A percentile compares a stretch with the other conserved stretches of the same genome.
Conservation (phyloP, 257 asterid species). For the Lycium ferocissimum region DNA sequence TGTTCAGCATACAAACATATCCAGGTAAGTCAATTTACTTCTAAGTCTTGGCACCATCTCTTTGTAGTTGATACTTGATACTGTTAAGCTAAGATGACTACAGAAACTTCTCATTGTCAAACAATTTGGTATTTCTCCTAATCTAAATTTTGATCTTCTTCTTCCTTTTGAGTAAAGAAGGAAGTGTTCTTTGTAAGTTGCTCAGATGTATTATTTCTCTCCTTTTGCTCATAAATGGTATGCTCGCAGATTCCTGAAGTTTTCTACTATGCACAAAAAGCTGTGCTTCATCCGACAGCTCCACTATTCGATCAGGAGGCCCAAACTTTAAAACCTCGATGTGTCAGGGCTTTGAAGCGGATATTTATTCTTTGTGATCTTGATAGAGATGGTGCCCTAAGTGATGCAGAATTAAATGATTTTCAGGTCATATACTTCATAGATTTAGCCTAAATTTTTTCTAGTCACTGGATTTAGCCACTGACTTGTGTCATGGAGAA, state of each 20-base stretch:
- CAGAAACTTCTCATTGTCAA: neutral
- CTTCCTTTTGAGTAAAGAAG: neutral
- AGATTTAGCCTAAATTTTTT: neutral
- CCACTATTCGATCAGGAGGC: constrained; percentile 96
- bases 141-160: neutral
- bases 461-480: neutral
- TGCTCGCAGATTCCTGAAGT: constrained; percentile 82
- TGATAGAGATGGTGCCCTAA: constrained; percentile 97
- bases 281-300: constrained; percentile 98
- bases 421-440: constrained; percentile 70
- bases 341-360: constrained; percentile 93
- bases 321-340: constrained; percentile 86
- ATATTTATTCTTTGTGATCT: constrained; percentile 92
- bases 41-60: neutral
- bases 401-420: constrained; percentile 90
- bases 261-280: constrained; percentile 90
- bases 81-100: neutral
- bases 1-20: constrained; percentile 82
- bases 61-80: neutral
- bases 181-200: neutral
- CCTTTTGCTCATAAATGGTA: constrained; percentile 27
- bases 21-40: constrained; percentile 57
- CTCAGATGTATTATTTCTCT: neutral
- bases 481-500: neutral
- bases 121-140: neutral